Base-by-base conservation (phyloP, 2,329 filamentous ascomycete species). In the Boeremia lycopersici region DNA sequence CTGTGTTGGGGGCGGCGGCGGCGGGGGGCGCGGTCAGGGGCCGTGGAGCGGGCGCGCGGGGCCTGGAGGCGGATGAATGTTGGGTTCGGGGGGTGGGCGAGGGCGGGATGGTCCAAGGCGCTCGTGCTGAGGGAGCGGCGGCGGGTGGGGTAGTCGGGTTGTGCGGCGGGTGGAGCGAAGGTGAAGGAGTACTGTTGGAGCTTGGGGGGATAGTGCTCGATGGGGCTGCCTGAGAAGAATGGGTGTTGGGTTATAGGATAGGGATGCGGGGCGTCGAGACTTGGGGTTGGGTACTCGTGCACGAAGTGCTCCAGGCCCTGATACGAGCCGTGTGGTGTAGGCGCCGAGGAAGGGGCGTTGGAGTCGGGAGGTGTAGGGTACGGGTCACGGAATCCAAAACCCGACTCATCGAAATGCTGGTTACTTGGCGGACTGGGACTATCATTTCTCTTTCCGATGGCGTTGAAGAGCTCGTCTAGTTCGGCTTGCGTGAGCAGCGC, bases 41-140 rank as follows among this genome's bases (percentile, higher is more conserved):
- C 46, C 7, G 47, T 15, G 0, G 60, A 53, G 25, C 56, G 51
- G 2, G 41, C 17, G 3, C 61, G 63, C 6, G 63, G 58, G 23
- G 50, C 50, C 51, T 63, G 64, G 8, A 67, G 59, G 6, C 64
- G 64, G 36, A 70, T 38, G 49, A 70, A 70, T 2, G 57, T 63
- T 13, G 66, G 68, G 6, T 66, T 65, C 4, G 47, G 25, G 6
- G 41, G 25, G 19, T 36, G 45, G 38, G 40, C 31, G 9, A 44
- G 9, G 23, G 53, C 29, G 51, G 55, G 31, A 59, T 46, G 26
- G 48, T 61, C 23, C 64, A 60, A 38, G 43, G 54, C n/a, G 64
- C 65, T 60, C 48, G 35, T 67, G 36, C 70, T 70, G n/a, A 69
- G 59, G 12, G 71, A 73, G 25, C 67, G 66, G n/a, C 67, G 66